Evolutionary conservation across 345 rosid species (phyloP).

Genomic region (Aethionema arabicum): DNA sequence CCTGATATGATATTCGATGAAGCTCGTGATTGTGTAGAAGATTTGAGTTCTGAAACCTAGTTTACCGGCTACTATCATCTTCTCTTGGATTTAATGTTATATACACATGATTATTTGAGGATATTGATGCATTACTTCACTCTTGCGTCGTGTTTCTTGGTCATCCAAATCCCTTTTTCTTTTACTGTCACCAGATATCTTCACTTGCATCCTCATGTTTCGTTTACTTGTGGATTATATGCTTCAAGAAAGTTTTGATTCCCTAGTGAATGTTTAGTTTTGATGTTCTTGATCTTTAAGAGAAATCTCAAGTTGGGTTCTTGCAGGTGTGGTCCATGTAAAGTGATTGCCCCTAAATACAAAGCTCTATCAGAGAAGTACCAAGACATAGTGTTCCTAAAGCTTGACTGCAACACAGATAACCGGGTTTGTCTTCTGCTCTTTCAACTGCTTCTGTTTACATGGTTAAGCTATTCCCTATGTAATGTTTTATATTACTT

Average conservation of each 20-base stretch:
- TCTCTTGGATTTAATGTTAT: background rate
- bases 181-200: background rate
- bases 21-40: background rate
- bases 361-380: slow-evolving; percentile 74
- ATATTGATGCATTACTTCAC: background rate
- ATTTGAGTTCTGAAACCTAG: background rate
- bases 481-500: too few relatives aligned
- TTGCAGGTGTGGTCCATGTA: slow-evolving; percentile 99
- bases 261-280: background rate
- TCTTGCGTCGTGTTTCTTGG: too few relatives aligned
- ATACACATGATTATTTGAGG: background rate
- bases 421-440: slow-evolving; percentile 56
- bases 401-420: slow-evolving; percentile 94
- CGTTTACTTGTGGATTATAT: background rate
- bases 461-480: too few relatives aligned
- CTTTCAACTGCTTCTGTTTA: too few relatives aligned
- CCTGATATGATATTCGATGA: background rate
- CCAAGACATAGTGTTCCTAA: slow-evolving; percentile 78
- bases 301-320: too few relatives aligned
- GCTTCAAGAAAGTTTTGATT: background rate
- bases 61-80: background rate
- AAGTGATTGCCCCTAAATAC: slow-evolving; percentile 85
- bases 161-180: background rate
- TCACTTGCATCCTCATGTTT: too few relatives aligned
- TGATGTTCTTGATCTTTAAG: background rate